Percentiles rank a stretch among this genome's conserved stretches.
Evolutionary conservation across 2,329 filamentous ascomycete genomes (phyloP).

Genomic region (Clarireedia homoeocarpa): DNA sequence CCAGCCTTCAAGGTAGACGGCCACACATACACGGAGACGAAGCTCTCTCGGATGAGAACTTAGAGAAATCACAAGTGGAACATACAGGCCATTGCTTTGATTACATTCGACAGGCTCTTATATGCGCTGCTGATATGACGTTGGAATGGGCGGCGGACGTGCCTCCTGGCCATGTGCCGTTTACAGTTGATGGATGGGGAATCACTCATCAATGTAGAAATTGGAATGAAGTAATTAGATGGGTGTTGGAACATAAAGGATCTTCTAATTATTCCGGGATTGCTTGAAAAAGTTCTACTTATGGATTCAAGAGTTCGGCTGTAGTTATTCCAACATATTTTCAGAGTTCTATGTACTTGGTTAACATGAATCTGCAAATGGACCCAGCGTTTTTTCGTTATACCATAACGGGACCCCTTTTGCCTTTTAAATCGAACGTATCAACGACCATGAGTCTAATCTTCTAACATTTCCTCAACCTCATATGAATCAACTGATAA

Average conservation of each 20-base stretch:
- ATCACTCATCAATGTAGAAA: conserved; percentile 4
- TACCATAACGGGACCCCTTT: neutral
- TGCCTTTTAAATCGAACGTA: neutral
- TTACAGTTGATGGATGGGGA: conserved; percentile 6
- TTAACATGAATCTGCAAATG: too few species aligned
- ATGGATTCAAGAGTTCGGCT: neutral
- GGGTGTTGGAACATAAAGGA: neutral
- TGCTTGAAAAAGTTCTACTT: neutral
- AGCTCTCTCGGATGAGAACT: neutral
- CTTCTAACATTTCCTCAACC: neutral
- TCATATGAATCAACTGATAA: conserved; percentile 3
- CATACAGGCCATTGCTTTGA: conserved; percentile 7
- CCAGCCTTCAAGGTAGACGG: neutral
- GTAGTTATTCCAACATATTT: too few species aligned
- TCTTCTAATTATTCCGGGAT: neutral
- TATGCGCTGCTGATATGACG: conserved; percentile 9
- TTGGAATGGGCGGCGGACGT: conserved; percentile 2
- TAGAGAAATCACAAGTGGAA: neutral
- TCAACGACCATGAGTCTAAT: neutral
- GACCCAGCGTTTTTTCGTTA: too few species aligned
- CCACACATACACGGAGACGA: neutral
- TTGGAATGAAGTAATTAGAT: neutral
- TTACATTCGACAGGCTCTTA: conserved; percentile 8
- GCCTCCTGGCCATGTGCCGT: neutral
- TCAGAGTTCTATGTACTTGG: too few species aligned